Evolutionary conservation across 2,329 filamentous ascomycete species (phyloP), one percentile per base, ranked within the genome.

Genomic region (Ascocoryne sarcoides): DNA sequence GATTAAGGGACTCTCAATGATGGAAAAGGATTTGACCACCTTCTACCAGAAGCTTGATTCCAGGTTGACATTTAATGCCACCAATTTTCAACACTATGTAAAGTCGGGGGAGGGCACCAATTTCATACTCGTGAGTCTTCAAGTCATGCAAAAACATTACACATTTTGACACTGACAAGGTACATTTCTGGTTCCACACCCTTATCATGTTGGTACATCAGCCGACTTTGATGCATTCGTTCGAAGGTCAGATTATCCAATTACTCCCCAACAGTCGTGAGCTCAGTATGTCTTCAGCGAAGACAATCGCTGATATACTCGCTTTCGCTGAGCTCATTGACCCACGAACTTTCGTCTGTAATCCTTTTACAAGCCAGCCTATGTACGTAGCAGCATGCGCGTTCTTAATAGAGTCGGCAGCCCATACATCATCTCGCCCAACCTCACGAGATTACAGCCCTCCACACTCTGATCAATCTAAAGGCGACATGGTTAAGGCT

Each of bases 341-440:
- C 58, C 79, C 84, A 0, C 88, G 85, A 59, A 89, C 86, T 51
- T 86, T 89, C 41, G 81, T 89, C 23, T 85, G 86, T 1, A 94
- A 92, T 44, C 87, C 87, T 0, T 94, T 94, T 50, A 92, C 85
- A 0, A 87, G 83, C 35, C 87, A 94, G 60, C 87, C 87, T 0
- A 93, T 93, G 55, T 94, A 93, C 53, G 90, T 94, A 45, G 87
- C 87, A 1, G 87, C 86, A 1, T 93, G 86, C 56, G 87, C 87
- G 0, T 94, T 94, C 52, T 65, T 94, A 12, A 86, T 87, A 65
- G 87, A 94, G 57, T 86, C 84, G 4, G 79, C 77, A 3, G 74
- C 82, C 10, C 80, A 79, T 46, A 79, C 81, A 16, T 82, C 81
- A 15, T 82, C 72, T 3, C 70, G 79, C 43, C 69, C 78, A 15